Evolutionary conservation across 1,284 basidiomycete genomes (phyloP), one percentile per base, ranked within the genome.

Genomic region (Violaceomyces palustris): DNA sequence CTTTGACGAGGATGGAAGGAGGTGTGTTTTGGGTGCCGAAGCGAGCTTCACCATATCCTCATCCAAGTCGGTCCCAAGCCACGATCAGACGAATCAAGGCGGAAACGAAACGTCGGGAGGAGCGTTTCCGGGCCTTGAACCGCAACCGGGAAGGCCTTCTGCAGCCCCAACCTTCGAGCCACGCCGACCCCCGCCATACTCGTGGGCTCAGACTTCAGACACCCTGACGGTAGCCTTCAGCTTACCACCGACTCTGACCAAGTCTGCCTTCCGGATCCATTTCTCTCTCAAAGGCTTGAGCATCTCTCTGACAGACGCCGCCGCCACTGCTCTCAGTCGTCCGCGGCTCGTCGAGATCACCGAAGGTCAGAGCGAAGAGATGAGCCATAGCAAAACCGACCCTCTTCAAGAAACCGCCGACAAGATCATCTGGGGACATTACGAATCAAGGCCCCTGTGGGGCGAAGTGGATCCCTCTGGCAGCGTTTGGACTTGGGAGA

Each of bases 191-290:
- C 56, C 61, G 3, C 59, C 54, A 1, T 94, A 89, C 74, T 86
- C 87, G 0, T 97, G 92, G 92, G 87, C 83, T 0, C 92, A 97
- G 70, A 85, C 85, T 3, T 72, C 81, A 2, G 87, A 90, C 67
- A 82, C 85, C 0, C 76, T 96, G 29, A 90, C 87, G 0, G 73
- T 96, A 46, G 84, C 83, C 0, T 84, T 96, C 62, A 82, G 87
- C 1, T 78, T 96, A 2, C 88, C 88, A 0, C 79, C 83, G 0
- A 78, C 77, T 27, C 29, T 69, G 22, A 40, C 26, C 11, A 61
- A 65, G 34, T 42, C 49, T 12, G 51, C 56, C 32, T 47, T 68
- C 15, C 55, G 55, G n/a, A 45, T 51, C 3, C 44, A 87, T 0
- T 83, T 94, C 64, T 80, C 83, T 4, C 76, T 79, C 6, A 78